phyloP scores from a whole-genome alignment of 306 rosid species.

The Trichosanthes cucumerina region DNA sequence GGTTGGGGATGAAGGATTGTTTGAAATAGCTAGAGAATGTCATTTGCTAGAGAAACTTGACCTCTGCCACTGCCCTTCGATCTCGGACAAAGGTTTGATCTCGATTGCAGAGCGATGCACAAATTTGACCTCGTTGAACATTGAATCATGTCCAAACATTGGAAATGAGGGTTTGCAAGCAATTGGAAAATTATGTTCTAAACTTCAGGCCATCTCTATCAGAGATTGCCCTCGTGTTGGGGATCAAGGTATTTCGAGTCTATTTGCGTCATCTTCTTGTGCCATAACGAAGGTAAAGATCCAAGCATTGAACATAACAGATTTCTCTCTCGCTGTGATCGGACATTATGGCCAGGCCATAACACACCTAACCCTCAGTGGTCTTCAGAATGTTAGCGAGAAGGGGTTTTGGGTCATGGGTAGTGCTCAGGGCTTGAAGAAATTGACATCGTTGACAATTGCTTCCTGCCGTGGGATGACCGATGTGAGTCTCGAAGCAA shows the following conservation, averaged over 20 bases:
- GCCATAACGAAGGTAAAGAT: slow-evolving; percentile 62
- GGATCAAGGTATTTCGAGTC: slow-evolving; percentile 79
- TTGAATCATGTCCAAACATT: slow-evolving; percentile 66
- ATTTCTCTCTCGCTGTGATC: slow-evolving; percentile 86
- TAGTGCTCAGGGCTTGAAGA: slow-evolving; percentile 67
- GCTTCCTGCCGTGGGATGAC: slow-evolving; percentile 79
- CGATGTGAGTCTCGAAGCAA: slow-evolving; percentile 75
- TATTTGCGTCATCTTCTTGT: slow-evolving; percentile 50
- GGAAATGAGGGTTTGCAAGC: slow-evolving; percentile 89
- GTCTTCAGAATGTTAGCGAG: slow-evolving; percentile 68
- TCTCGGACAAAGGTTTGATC: slow-evolving; percentile 71
- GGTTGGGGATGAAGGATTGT: slow-evolving; percentile 66
- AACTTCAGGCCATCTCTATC: slow-evolving; percentile 52
- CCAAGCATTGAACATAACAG: slow-evolving; percentile 78
- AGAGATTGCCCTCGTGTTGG: slow-evolving; percentile 85
- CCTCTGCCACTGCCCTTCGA: slow-evolving; percentile 49
- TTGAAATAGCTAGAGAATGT: slow-evolving; percentile 69
- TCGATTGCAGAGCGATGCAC: slow-evolving; percentile 84
- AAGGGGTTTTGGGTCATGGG: slow-evolving; percentile 96
- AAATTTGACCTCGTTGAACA: slow-evolving; percentile 54
- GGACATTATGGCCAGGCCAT: slow-evolving; percentile 76
- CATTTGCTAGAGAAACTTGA: slow-evolving; percentile 80
- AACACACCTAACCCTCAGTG: slow-evolving; percentile 46
- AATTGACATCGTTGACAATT: slow-evolving; percentile 39
- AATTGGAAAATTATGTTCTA: slow-evolving; percentile 58